Evolutionary conservation across 257 asterid species (phyloP).

Genomic region (Nemophila menziesii): DNA sequence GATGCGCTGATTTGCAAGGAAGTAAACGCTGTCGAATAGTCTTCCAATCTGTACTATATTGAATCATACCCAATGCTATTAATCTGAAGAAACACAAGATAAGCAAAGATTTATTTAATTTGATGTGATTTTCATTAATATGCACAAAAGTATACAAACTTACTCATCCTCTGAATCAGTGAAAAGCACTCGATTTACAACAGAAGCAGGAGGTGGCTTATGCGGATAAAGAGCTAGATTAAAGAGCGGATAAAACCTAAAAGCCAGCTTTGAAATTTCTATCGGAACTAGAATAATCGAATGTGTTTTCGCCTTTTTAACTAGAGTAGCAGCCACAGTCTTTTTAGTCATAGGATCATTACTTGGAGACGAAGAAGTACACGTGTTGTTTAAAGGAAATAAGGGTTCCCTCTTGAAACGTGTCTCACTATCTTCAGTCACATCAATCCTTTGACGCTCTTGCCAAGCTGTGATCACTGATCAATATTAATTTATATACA

Average conservation of each 20-base stretch:
- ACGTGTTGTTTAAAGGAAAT: slow-evolving; percentile 42
- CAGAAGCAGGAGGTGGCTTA: slow-evolving; percentile 74
- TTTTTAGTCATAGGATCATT: slow-evolving; percentile 38
- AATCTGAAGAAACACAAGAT: slow-evolving; percentile 34
- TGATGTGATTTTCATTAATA: no score
- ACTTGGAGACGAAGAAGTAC: slow-evolving; percentile 27
- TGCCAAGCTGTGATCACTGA: slow-evolving; percentile 51
- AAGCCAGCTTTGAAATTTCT: slow-evolving; percentile 72
- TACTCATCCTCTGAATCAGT: slow-evolving; percentile 97
- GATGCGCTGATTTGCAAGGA: slow-evolving; percentile 94
- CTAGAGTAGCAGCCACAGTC: slow-evolving; percentile 78
- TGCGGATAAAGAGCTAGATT: slow-evolving; percentile 88
- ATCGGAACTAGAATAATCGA: slow-evolving; percentile 72
- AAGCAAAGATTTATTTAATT: neutral
- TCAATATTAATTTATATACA: slow-evolving; percentile 9
- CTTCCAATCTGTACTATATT: slow-evolving; percentile 87
- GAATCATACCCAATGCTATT: slow-evolving; percentile 89
- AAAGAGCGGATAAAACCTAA: slow-evolving; percentile 71
- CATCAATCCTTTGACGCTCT: slow-evolving; percentile 35
- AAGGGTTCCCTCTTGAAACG: slow-evolving; percentile 52
- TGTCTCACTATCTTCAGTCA: slow-evolving; percentile 39
- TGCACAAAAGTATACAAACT: slow-evolving; percentile 64
- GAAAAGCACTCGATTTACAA: slow-evolving; percentile 82
- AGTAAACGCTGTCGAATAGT: slow-evolving; percentile 89
- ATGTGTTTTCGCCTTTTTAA: slow-evolving; percentile 70